A percentile compares a stretch with the other conserved stretches of the same genome.
These are phyloP conservation scores for Peziza echinospora DNA, from an alignment of 495 filamentous ascomycete species.

Conservation along the genomic window DNA sequence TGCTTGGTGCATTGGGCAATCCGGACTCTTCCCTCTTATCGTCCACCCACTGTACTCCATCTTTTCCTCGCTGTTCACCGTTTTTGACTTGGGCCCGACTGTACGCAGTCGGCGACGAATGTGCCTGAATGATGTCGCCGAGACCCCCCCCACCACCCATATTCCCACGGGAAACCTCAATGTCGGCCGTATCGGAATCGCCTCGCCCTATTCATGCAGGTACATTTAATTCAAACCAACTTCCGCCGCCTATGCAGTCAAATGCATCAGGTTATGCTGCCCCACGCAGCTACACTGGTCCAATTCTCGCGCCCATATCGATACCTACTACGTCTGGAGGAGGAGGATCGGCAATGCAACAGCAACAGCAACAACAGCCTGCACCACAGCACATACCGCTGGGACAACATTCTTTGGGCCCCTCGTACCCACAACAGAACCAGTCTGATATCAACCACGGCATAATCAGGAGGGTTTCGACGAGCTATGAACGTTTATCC, in stretches of 20 bases:
- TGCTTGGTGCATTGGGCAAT: too few species aligned
- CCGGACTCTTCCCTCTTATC: too few species aligned
- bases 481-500: background rate
- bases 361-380: constrained; percentile 7
- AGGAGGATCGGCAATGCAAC: constrained; percentile 13
- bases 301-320: constrained; percentile 14
- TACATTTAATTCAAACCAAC: constrained; percentile 11
- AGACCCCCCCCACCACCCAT: constrained; percentile 19
- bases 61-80: too few species aligned
- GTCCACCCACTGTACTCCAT: background rate
- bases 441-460: background rate
- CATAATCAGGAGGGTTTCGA: background rate
- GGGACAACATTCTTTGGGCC: constrained; percentile 9
- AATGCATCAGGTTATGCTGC: constrained; percentile 6
- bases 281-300: constrained; percentile 12
- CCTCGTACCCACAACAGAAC: constrained; percentile 12
- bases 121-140: constrained; percentile 22
- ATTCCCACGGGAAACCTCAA: constrained; percentile 17
- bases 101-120: constrained; percentile 4
- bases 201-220: constrained; percentile 11
- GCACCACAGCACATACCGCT: constrained; percentile 9
- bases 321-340: constrained; percentile 6
- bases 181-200: constrained; percentile 16
- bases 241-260: constrained; percentile 14
- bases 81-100: too few species aligned